Base-by-base conservation (phyloP, 352 stramenopile genomes). In the Globisporangium alternatum region DNA sequence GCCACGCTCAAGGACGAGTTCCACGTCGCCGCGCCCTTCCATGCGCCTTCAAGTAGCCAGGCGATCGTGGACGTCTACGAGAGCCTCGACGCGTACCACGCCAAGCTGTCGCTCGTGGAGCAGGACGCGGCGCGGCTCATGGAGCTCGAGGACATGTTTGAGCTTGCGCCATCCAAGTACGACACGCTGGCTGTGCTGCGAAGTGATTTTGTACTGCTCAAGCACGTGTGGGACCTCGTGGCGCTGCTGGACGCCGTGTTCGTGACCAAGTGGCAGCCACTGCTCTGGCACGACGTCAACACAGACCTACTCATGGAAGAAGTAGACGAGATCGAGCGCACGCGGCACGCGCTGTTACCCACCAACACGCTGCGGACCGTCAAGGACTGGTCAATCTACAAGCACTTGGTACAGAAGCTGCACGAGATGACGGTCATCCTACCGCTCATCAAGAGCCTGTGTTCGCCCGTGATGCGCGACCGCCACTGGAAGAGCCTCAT, bases 131-230 rank as follows among this genome's bases (percentile, higher is more conserved):
- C 75, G n/a, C 76, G 75, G 33, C 75, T 97, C 54, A 78, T 97
- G 37, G 89, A 98, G 56, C 76, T 98, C 13, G 95, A 98, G 69
- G 95, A 98, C 52, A 94, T 98, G 68, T 99, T 98, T 70, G 96
- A 99, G 67, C 73, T 99, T 12, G 70, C 87, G 1, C 75, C 81
- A 1, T 95, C 80, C 22, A 91, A 90, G 30, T 80, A 88, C 37
- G 82, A 92, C n/a, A 76, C 96, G 48, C 83, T 98, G 22, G 71
- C 75, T 8, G 71, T 86, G 52, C 83, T 96, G 19, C 80, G 93
- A 1, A 72, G 45, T 21, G 95, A 98, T 67, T 92, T 98, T 55
- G 84, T 86, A 21, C 76, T 96, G 31, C 77, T 99, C 2, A 97
- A 97, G 56, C 72, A 89, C 30, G 77, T 98, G 15, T 99, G 96